Evolutionary conservation across 2,329 filamentous ascomycete genomes (phyloP).

Genomic region (Fusarium verticillioides): DNA sequence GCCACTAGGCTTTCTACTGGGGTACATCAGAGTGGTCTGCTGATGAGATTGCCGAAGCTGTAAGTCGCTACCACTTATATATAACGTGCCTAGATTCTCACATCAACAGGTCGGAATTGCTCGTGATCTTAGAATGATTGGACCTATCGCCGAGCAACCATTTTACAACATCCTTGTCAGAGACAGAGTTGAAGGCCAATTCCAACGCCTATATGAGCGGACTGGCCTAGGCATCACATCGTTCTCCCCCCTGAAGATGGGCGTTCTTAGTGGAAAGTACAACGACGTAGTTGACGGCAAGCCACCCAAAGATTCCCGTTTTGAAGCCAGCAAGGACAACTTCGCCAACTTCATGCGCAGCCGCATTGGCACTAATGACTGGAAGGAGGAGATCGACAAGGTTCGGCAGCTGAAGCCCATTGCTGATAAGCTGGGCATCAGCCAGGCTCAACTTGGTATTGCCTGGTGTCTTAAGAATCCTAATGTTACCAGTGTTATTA

Average conservation of each 20-base stretch:
- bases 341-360: slow-evolving; percentile 67
- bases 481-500: slow-evolving; percentile 64
- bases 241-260: slow-evolving; percentile 68
- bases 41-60: slow-evolving; percentile 72
- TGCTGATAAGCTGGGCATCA: slow-evolving; percentile 67
- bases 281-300: slow-evolving; percentile 61
- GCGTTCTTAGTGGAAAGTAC: slow-evolving; percentile 74
- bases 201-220: slow-evolving; percentile 68
- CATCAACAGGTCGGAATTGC: slow-evolving; percentile 62
- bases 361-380: slow-evolving; percentile 59
- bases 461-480: slow-evolving; percentile 66
- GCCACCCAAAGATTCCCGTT: slow-evolving; percentile 67
- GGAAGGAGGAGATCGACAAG: slow-evolving; percentile 60
- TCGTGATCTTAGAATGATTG: slow-evolving; percentile 68
- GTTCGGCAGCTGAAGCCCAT: slow-evolving; percentile 59
- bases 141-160: slow-evolving; percentile 74
- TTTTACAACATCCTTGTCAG: slow-evolving; percentile 73
- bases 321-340: slow-evolving; percentile 65
- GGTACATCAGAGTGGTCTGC: slow-evolving; percentile 71
- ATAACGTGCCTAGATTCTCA: background rate
- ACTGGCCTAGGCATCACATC: slow-evolving; percentile 70
- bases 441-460: slow-evolving; percentile 61
- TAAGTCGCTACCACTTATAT: slow-evolving; percentile 12
- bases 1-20: slow-evolving; percentile 70
- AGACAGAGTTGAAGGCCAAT: slow-evolving; percentile 72